phyloP scores from a whole-genome alignment of 371 early-diverging fungal species.

The Massospora cicadina region DNA sequence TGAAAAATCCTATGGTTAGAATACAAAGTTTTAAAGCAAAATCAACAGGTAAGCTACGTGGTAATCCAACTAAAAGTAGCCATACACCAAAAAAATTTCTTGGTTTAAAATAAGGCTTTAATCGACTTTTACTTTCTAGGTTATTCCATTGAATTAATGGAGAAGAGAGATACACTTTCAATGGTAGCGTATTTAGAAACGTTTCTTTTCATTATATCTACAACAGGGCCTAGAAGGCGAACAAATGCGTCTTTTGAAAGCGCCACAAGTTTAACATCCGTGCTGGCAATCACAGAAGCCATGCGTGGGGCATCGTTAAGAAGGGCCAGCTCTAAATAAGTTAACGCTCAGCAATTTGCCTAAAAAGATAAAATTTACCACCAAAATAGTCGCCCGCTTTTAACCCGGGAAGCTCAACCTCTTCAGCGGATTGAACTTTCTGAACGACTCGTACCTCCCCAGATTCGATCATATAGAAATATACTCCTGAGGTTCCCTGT shows the following conservation, averaged over 20 bases:
- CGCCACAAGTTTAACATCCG: slow-evolving; percentile 78
- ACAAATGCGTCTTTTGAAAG: slow-evolving; percentile 83
- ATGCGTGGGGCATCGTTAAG: slow-evolving; percentile 79
- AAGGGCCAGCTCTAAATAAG: slow-evolving; percentile 61
- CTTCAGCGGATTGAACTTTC: slow-evolving; percentile 52
- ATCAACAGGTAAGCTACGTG: too few species aligned
- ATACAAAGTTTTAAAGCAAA: too few species aligned
- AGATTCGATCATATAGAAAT: slow-evolving; percentile 77
- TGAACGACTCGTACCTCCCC: slow-evolving; percentile 71
- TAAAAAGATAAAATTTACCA: slow-evolving; percentile 34
- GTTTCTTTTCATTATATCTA: slow-evolving; percentile 83
- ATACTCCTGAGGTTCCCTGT: slow-evolving; percentile 73
- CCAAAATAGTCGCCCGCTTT: slow-evolving; percentile 91
- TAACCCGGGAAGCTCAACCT: slow-evolving; percentile 52
- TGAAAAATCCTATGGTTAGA: too few species aligned
- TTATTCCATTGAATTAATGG: too few species aligned
- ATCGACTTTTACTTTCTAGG: too few species aligned
- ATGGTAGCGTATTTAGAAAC: slow-evolving; percentile 28
- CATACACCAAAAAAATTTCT: too few species aligned
- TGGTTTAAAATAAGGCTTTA: too few species aligned
- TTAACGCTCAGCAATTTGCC: too few species aligned
- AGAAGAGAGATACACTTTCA: too few species aligned
- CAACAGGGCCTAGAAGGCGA: slow-evolving; percentile 80
- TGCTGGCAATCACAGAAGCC: slow-evolving; percentile 78
- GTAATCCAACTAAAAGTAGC: too few species aligned